Evolutionary conservation across 2,329 filamentous ascomycete species (phyloP).

Genomic region (Nothophaeocryptopus gaeumannii): DNA sequence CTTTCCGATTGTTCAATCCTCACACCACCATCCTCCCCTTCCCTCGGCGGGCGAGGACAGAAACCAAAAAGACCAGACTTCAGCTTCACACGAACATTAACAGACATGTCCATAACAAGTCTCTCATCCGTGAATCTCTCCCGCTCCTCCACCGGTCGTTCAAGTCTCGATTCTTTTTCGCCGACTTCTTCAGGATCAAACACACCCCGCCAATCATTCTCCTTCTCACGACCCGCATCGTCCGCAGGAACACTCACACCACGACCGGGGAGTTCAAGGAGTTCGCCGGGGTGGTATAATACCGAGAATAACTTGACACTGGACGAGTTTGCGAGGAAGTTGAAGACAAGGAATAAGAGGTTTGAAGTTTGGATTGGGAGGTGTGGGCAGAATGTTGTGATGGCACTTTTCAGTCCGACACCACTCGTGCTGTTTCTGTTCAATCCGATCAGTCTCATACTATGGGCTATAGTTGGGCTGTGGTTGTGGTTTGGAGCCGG

Average conservation of each 20-base stretch:
- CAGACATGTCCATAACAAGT: conserved; percentile 1
- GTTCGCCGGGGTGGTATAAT: conserved; percentile 32
- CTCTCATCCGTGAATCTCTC: no score
- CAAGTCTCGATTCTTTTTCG: no score
- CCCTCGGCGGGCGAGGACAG: not conserved
- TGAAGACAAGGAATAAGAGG: conserved; percentile 26
- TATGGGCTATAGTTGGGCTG: conserved; percentile 23
- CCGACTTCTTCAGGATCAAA: no score
- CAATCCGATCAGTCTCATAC: conserved; percentile 30
- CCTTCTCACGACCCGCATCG: not conserved
- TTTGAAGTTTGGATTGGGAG: conserved; percentile 27
- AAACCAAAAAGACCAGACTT: not conserved
- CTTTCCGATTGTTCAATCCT: not conserved
- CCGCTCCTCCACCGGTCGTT: no score
- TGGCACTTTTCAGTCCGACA: conserved; percentile 33
- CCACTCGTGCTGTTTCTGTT: conserved; percentile 32
- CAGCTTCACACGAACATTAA: not conserved
- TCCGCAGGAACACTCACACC: not conserved
- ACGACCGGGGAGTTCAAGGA: conserved; percentile 9
- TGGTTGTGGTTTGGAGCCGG: conserved; percentile 17
- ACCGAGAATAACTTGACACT: conserved; percentile 27
- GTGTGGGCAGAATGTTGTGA: conserved; percentile 33
- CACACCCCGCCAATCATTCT: no score
- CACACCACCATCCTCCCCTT: not conserved
- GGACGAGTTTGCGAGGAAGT: conserved; percentile 29